These are phyloP conservation scores for Sphaerostilbella broomeana DNA, from an alignment of 2,329 filamentous ascomycete genomes.

Conservation along the genomic window DNA sequence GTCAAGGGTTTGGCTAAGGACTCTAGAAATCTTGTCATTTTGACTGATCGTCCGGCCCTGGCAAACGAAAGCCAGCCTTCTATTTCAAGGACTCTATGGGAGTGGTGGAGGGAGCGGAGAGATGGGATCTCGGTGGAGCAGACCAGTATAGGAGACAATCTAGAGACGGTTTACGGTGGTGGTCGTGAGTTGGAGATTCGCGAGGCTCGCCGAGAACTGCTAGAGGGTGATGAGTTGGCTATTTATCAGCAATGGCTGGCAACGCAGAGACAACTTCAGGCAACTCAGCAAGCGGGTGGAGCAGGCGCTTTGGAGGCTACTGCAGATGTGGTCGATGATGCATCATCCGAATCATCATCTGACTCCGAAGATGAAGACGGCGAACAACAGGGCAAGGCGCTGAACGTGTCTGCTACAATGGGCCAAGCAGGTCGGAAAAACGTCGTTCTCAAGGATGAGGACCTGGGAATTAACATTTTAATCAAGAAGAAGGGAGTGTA, in stretches of 20 bases:
- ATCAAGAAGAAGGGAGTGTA: constrained; percentile 85
- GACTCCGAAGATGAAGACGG: constrained; percentile 83
- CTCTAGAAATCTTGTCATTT: constrained; percentile 72
- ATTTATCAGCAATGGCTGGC: constrained; percentile 91
- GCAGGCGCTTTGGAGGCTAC: constrained; percentile 62
- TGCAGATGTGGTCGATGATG: constrained; percentile 72
- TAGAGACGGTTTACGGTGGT: constrained; percentile 61
- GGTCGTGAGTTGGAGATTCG: constrained; percentile 55
- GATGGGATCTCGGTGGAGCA: constrained; percentile 57
- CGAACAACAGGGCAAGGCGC: constrained; percentile 82
- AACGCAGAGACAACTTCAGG: constrained; percentile 79
- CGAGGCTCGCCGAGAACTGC: constrained; percentile 54
- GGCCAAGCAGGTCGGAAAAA: constrained; percentile 81
- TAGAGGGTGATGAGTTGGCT: constrained; percentile 69
- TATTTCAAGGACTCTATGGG: constrained; percentile 71
- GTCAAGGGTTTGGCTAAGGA: constrained; percentile 69
- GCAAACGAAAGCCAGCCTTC: constrained; percentile 40
- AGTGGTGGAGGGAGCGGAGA: constrained; percentile 65
- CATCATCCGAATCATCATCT: constrained; percentile 77
- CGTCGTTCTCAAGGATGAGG: constrained; percentile 77
- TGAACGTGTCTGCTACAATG: constrained; percentile 82
- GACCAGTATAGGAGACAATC: constrained; percentile 45
- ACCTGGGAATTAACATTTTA: constrained; percentile 85
- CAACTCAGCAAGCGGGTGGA: constrained; percentile 65
- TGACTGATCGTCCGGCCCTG: constrained; percentile 67